Evolutionary conservation across 345 rosid genomes (phyloP).

Genomic region (Hibiscus mutabilis): DNA sequence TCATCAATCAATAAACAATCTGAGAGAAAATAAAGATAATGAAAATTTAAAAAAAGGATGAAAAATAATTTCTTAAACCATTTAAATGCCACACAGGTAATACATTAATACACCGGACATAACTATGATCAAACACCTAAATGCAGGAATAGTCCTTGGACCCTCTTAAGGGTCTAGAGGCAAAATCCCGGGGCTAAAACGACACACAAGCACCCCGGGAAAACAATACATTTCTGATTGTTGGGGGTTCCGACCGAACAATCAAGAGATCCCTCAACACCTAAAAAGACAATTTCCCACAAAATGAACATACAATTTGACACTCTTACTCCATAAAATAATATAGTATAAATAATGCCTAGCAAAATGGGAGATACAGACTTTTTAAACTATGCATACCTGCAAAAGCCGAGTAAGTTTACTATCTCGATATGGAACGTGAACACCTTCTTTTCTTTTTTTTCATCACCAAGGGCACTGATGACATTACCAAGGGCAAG

Average conservation of each 20-base stretch:
- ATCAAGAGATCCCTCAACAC: too few species aligned
- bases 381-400: constrained; percentile 32
- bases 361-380: background rate
- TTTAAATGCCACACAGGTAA: background rate
- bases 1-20: constrained; percentile 1
- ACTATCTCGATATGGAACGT: constrained; percentile 97
- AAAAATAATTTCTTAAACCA: background rate
- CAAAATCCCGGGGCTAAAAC: too few species aligned
- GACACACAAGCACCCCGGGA: too few species aligned
- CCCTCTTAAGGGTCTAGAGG: too few species aligned
- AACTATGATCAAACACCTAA: background rate
- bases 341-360: background rate
- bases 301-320: background rate
- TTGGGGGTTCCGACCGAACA: too few species aligned
- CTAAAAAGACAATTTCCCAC: too few species aligned
- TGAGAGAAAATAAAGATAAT: background rate
- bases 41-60: background rate
- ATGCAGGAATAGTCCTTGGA: background rate
- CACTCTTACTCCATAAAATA: too few species aligned
- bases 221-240: too few species aligned
- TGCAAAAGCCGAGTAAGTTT: constrained; percentile 97
- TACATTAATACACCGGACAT: background rate
- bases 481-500: constrained; percentile 99
- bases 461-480: constrained; percentile 98
- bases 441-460: constrained; percentile 86